Conservation (phyloP, 345 rosid genomes). For the Ricinus communis region DNA sequence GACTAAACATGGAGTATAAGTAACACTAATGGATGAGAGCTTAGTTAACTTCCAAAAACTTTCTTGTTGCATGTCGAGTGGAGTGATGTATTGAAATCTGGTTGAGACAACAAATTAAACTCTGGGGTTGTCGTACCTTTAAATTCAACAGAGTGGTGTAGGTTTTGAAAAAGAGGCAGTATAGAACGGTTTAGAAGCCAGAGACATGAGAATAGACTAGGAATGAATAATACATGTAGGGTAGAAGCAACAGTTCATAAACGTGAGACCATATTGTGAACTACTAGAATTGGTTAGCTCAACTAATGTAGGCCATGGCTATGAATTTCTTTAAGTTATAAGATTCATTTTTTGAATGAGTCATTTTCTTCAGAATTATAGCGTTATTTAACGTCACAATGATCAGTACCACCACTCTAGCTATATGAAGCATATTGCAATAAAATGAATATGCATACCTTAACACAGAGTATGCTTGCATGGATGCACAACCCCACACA, state of each 20-base stretch:
- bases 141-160: no score
- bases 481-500: neutral
- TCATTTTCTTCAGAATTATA: no score
- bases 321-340: no score
- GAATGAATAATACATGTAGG: neutral
- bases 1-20: neutral
- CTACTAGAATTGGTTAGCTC: no score
- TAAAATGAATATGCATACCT: neutral
- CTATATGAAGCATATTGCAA: no score
- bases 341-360: no score
- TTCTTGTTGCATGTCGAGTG: neutral
- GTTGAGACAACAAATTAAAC: constrained; percentile 1
- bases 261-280: neutral
- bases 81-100: no score
- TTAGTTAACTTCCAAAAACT: no score
- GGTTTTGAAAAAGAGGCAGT: neutral
- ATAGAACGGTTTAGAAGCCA: neutral
- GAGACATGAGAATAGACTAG: neutral
- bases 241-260: neutral
- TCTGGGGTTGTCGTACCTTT: neutral
- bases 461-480: neutral
- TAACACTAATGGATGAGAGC: no score
- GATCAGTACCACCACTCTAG: no score
- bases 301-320: no score
- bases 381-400: no score